Percentiles rank a stretch among this genome's conserved stretches.
Evolutionary conservation across 371 early-diverging fungal genomes (phyloP).

Genomic region (Mucor sp.): DNA sequence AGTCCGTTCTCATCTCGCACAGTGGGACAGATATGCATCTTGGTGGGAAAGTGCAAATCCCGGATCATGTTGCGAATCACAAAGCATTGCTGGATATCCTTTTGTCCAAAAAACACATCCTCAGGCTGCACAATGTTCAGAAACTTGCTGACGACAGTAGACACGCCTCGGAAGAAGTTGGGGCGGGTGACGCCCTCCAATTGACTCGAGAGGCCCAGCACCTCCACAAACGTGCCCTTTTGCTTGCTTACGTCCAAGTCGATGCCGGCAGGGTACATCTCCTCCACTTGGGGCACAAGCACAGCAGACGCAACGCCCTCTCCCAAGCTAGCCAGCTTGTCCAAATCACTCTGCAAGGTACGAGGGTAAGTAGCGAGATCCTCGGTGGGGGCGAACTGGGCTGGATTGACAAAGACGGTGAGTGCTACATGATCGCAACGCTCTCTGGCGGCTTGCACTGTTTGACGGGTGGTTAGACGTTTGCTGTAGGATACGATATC

Average conservation of each 20-base stretch:
- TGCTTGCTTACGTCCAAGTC: constrained; percentile 74
- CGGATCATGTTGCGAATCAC: constrained; percentile 80
- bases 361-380: constrained; percentile 93
- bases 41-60: constrained; percentile 81
- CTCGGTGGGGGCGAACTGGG: constrained; percentile 96
- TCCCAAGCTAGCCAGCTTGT: constrained; percentile 51
- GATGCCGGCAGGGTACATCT: constrained; percentile 96
- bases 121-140: constrained; percentile 89
- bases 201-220: constrained; percentile 85
- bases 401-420: constrained; percentile 96
- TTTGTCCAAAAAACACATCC: constrained; percentile 91
- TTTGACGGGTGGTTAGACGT: no score
- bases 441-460: constrained; percentile 61
- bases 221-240: constrained; percentile 90
- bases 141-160: constrained; percentile 94
- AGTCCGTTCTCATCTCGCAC: constrained; percentile 84
- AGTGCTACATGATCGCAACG: constrained; percentile 75
- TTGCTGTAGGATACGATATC: no score
- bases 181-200: constrained; percentile 93
- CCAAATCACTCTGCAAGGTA: constrained; percentile 74
- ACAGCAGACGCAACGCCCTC: constrained; percentile 59
- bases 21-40: constrained; percentile 80
- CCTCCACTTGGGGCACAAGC: constrained; percentile 79
- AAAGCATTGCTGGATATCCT: constrained; percentile 96
- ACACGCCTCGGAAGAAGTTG: constrained; percentile 97